These are phyloP conservation scores for Penicillium glabrum DNA, from an alignment of 2,329 filamentous ascomycete species.

Conservation along the genomic window DNA sequence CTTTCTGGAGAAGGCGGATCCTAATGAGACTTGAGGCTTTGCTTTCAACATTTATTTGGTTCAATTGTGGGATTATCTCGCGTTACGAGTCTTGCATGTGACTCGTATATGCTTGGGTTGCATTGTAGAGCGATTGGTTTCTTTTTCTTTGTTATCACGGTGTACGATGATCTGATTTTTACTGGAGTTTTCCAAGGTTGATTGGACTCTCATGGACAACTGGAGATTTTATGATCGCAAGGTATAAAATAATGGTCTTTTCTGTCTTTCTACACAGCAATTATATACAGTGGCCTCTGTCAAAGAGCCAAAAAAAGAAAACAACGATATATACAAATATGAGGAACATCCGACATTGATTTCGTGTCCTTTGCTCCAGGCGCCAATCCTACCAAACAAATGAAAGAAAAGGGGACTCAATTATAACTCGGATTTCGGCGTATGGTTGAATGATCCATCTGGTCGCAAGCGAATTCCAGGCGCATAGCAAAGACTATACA, in stretches of 20 bases:
- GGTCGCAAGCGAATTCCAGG: conserved; percentile 29
- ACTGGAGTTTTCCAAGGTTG: too few species aligned
- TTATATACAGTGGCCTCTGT: neutral
- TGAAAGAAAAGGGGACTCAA: neutral
- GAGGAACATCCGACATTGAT: neutral
- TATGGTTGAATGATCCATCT: conserved; percentile 17
- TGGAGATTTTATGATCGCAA: neutral
- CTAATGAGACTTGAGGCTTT: conserved; percentile 26
- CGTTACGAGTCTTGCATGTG: neutral
- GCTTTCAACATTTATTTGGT: neutral
- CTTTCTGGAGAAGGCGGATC: conserved; percentile 76
- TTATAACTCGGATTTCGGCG: conserved; percentile 2
- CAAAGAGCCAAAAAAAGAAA: neutral
- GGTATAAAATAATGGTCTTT: neutral
- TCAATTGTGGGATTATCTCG: neutral
- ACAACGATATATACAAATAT: neutral
- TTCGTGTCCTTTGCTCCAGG: neutral
- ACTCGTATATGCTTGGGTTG: neutral
- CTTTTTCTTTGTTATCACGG: neutral
- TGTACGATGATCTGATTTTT: neutral
- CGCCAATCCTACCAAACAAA: neutral
- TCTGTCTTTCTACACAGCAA: neutral
- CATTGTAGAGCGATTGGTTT: neutral
- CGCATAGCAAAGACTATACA: conserved; percentile 40
- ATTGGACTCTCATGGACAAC: neutral